A percentile compares a stretch with the other conserved stretches of the same genome.
phyloP scores from a whole-genome alignment of 208 protist species.

The Sergeia podlipaevii region DNA sequence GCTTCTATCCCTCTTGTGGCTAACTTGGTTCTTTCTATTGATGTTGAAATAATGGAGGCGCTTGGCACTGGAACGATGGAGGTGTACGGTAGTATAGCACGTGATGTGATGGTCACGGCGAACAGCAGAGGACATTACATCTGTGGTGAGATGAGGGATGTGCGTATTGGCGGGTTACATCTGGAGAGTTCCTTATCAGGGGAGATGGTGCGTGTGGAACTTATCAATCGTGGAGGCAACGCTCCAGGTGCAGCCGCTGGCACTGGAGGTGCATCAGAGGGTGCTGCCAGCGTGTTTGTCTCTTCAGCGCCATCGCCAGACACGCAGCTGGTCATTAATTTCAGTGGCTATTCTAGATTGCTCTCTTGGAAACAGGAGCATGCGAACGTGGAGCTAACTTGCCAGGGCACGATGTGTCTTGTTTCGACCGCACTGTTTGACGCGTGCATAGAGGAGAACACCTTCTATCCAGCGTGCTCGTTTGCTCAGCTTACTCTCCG shows the following conservation, averaged over 20 bases:
- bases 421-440: not conserved
- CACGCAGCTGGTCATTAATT: no score
- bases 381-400: conserved; percentile 11
- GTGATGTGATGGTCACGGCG: not conserved
- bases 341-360: no score
- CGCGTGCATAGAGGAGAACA: conserved; percentile 41
- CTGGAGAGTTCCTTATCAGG: not conserved
- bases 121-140: conserved; percentile 3
- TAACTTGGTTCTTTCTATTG: no score
- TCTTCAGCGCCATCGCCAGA: no score
- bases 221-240: no score
- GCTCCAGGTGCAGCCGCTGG: no score
- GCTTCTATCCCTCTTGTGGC: no score
- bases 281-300: no score
- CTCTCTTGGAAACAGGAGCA: no score
- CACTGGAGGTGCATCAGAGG: no score
- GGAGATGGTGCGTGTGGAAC: no score
- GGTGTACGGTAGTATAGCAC: not conserved
- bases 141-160: not conserved
- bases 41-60: no score
- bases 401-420: not conserved
- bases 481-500: conserved; percentile 28
- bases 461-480: conserved; percentile 16
- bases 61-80: not conserved
- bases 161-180: not conserved